A percentile compares a stretch with the other conserved stretches of the same genome.
phyloP scores from a whole-genome alignment of 2,329 filamentous ascomycete genomes.

The Alternaria conjuncta region DNA sequence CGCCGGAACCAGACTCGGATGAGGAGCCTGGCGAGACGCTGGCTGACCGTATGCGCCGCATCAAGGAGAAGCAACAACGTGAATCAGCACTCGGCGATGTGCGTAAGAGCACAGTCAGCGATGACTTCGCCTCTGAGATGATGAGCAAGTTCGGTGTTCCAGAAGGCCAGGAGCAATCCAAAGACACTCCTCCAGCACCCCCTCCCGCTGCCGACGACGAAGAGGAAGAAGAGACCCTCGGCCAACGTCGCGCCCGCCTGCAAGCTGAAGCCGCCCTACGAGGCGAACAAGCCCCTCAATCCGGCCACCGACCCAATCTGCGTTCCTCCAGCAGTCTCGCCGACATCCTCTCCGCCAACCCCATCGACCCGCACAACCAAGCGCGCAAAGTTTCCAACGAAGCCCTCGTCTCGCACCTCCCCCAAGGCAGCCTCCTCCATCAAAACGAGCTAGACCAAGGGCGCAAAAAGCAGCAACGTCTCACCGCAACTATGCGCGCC shows the following conservation, averaged over 20 bases:
- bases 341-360: constrained; percentile 65
- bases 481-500: constrained; percentile 42
- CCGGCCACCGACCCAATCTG: constrained; percentile 43
- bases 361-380: constrained; percentile 46
- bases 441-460: constrained; percentile 47
- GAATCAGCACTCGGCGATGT: constrained; percentile 50
- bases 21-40: constrained; percentile 68
- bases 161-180: constrained; percentile 23
- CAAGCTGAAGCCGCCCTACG: constrained; percentile 70
- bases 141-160: constrained; percentile 55
- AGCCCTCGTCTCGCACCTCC: constrained; percentile 40
- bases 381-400: constrained; percentile 48
- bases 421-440: constrained; percentile 51
- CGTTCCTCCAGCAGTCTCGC: constrained; percentile 63
- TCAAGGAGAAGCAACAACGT: constrained; percentile 65
- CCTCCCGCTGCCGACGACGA: constrained; percentile 15
- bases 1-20: constrained; percentile 37
- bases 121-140: constrained; percentile 72
- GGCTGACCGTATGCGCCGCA: constrained; percentile 67
- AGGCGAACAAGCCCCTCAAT: constrained; percentile 35
- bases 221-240: constrained; percentile 73
- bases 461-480: constrained; percentile 43
- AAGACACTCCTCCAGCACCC: constrained; percentile 34
- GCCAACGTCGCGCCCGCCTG: constrained; percentile 75
- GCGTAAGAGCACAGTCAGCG: constrained; percentile 62